Evolutionary conservation across 1,284 basidiomycete genomes (phyloP), one percentile per base, ranked within the genome.

Genomic region (Microbotryum silenes-acaulis): DNA sequence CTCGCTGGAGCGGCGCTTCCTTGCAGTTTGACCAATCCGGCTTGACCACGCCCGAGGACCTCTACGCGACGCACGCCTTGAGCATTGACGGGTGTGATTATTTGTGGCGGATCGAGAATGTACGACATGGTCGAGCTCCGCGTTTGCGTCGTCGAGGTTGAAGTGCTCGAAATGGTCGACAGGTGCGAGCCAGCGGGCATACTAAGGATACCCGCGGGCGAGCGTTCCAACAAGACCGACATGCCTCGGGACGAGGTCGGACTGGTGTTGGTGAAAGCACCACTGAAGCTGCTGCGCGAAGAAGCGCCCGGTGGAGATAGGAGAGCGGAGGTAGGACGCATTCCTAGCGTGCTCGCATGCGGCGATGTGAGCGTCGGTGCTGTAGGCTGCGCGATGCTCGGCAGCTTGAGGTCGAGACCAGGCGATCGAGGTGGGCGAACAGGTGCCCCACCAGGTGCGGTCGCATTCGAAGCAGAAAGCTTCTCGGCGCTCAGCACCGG

Each of bases 51-150:
- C 23, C 60, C 60, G 44, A 60, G 48, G 27, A 69, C 54, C 48
- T 69, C 67, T 51, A 69, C 67, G 7, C 67, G 57, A 2, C 61
- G 56, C 18, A 67, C 48, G 2, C 67, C 67, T 12, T 63, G 54
- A 5, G 57, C 59, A 27, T 61, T 60, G 37, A 65, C 61, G 45
- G 67, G 67, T n/a, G 67, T 69, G 59, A 69, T 67, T 50, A 72
- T 71, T 57, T 71, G 69, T n/a, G 72, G 72, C 37, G 72, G 68
- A 45, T 72, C 72, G 60, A 72, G 68, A 46, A 72, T 71, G 62
- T 72, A 72, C 18, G 66, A 68, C 71, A 72, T 72, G 46, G 71
- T 71, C 54, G 68, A 70, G 29, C 51, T 63, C 23, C 54, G 61
- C 10, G 64, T 68, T 3, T 65, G 59, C 0, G 57, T 59, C 18